Base-by-base conservation (phyloP, 73 alveolate species). In the Symbiodinium pilosum region DNA sequence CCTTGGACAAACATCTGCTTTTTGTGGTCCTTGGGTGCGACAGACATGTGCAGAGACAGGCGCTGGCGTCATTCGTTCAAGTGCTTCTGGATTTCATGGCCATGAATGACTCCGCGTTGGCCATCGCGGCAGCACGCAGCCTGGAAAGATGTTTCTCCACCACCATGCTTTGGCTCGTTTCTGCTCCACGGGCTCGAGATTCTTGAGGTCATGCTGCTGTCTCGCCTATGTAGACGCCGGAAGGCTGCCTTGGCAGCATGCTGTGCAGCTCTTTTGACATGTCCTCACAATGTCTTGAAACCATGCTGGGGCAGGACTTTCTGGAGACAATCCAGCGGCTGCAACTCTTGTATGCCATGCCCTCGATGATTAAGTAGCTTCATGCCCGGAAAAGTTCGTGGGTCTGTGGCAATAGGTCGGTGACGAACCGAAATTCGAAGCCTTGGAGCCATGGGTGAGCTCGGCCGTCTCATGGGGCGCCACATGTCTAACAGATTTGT, bases 161-260 rank as follows among this genome's bases (percentile, higher is more conserved):
- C 14, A 6, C 14, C 59, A 47, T 47, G 59, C 21, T 14, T 9
- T 47, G 59, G 59, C 59, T 14, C 14, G 59, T 47, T 6, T 47
- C n/a, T n/a, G n/a, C n/a, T n/a, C n/a, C 59, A 47, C 59, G 21
- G 14, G 14, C 59, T 47, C 59, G 59, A 6, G n/a, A 47, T 14
- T 47, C 30, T 28, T 21, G 91, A 87, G 94, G 95, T 88, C 52
- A 91, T 69, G 97, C 81, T 91, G 41, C 97, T 91, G 28, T 91
- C 97, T 20, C 88, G 88, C 26, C 43, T 91, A n/a, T 91, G 97
- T 81, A 71, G 97, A 34, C 87, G 97, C 30, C 97, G 97, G 56
- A 68, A 71, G 87, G 97, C 59, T 47, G 59, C 59, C 14, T 6
- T 14, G 14, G 21, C 59, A 47, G 14, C 59, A 14, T 14, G 14